Percentiles rank a stretch among this genome's conserved stretches.
phyloP scores from a whole-genome alignment of 768 basidiomycete genomes.

The Xerocomus spinulosus region DNA sequence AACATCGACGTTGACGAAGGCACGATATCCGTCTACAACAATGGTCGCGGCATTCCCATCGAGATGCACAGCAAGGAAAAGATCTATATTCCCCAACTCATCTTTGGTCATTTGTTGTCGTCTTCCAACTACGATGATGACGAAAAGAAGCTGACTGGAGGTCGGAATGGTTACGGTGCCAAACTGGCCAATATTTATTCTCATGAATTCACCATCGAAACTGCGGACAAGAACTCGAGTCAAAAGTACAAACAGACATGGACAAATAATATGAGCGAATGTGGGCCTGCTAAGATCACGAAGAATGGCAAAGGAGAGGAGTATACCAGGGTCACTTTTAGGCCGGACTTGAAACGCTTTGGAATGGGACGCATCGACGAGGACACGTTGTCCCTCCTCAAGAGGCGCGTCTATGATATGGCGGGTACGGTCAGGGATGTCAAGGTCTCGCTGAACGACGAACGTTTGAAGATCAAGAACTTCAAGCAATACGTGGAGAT shows the following conservation, averaged over 20 bases:
- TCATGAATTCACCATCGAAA: constrained; percentile 91
- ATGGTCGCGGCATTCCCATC: constrained; percentile 93
- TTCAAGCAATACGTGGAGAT: constrained; percentile 98
- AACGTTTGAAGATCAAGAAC: constrained; percentile 85
- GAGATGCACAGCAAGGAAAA: constrained; percentile 92
- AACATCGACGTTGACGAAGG: constrained; percentile 79
- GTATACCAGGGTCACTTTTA: constrained; percentile 90
- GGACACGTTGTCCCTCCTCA: constrained; percentile 82
- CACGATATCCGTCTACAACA: constrained; percentile 91
- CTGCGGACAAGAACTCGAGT: constrained; percentile 77
- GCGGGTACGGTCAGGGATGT: constrained; percentile 92
- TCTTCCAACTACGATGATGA: constrained; percentile 98
- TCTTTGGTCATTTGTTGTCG: constrained; percentile 92
- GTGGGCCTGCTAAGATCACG: constrained; percentile 88
- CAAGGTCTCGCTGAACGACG: constrained; percentile 92
- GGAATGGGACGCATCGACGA: constrained; percentile 89
- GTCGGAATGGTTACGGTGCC: constrained; percentile 97
- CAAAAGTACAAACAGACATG: constrained; percentile 97
- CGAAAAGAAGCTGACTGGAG: constrained; percentile 97
- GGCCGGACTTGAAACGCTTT: constrained; percentile 87
- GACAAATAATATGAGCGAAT: constrained; percentile 88
- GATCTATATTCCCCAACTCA: constrained; percentile 94
- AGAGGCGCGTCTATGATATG: constrained; percentile 95
- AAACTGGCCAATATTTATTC: constrained; percentile 99
- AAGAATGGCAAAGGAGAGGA: constrained; percentile 85